Conservation (phyloP, 345 rosid species). For the Eutrema heterophyllum region DNA sequence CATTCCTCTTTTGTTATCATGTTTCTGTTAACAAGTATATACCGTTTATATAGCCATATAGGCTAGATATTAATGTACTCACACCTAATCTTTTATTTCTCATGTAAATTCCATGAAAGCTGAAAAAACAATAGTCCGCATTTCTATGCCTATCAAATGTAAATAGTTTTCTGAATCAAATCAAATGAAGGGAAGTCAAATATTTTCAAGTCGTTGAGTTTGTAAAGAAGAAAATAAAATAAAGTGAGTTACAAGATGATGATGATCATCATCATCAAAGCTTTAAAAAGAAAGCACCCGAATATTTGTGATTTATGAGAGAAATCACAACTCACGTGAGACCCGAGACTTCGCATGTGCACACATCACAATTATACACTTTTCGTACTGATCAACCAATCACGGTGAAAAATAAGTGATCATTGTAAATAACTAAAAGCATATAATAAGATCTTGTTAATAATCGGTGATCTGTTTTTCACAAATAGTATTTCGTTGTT, state of each 20-base stretch:
- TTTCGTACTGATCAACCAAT: neutral
- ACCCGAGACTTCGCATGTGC: constrained; percentile 3
- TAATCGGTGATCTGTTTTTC: neutral
- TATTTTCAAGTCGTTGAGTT: neutral
- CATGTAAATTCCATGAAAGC: neutral
- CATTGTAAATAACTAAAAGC: neutral
- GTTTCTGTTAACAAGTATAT: neutral
- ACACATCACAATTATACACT: constrained; percentile 15
- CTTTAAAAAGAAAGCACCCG: constrained; percentile 31
- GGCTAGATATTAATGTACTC: neutral
- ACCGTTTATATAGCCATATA: neutral
- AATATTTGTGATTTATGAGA: constrained; percentile 21
- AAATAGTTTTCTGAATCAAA: neutral
- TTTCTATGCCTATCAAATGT: neutral
- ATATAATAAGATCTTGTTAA: neutral
- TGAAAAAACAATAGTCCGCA: neutral
- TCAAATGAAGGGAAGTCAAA: neutral
- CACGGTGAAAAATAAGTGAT: neutral
- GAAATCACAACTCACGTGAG: constrained; percentile 17
- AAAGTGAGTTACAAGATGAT: constrained; percentile 5
- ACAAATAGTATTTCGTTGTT: too few species aligned
- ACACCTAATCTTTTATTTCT: neutral
- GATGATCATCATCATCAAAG: constrained; percentile 11
- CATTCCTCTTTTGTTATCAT: neutral
- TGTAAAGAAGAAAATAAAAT: neutral